Conservation (phyloP, 1,139 yeast genomes). For the Kodamaea ohmeri region DNA sequence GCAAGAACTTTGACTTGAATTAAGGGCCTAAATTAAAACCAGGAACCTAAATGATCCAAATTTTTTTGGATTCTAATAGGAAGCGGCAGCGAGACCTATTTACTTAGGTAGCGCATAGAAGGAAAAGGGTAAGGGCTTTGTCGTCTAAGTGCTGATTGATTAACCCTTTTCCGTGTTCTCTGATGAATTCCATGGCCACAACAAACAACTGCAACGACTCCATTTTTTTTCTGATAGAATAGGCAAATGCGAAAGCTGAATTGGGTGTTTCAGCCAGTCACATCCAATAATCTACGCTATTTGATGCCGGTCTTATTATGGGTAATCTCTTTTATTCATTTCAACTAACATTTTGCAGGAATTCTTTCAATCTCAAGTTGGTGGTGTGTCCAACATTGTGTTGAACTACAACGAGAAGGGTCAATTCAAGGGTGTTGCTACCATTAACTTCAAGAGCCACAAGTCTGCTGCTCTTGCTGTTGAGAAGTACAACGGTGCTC, state of each 20-base stretch:
- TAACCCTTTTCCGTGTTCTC: background rate
- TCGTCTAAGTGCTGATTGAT: conserved; percentile 3
- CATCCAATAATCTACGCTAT: background rate
- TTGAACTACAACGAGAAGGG: conserved; percentile 87
- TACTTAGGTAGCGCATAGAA: conserved; percentile 7
- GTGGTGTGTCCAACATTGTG: conserved; percentile 72
- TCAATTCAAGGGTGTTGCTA: conserved; percentile 87
- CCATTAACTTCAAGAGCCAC: conserved; percentile 67
- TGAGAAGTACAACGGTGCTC: conserved; percentile 84
- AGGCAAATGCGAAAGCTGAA: background rate
- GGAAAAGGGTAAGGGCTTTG: background rate
- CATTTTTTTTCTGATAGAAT: background rate
- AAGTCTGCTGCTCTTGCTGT: conserved; percentile 73
- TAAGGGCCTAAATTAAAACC: too few species aligned
- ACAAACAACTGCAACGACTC: conserved; percentile 1
- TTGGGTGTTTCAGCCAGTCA: conserved; percentile 5
- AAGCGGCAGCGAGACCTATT: conserved; percentile 8
- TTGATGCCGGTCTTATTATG: conserved; percentile 1
- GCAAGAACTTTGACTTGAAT: too few species aligned
- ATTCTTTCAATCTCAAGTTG: conserved; percentile 84
- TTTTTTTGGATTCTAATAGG: background rate
- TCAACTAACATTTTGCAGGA: conserved; percentile 53
- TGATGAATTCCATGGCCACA: background rate
- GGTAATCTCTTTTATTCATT: background rate
- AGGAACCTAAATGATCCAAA: too few species aligned